Percentiles rank a stretch among this genome's conserved stretches.
phyloP scores from a whole-genome alignment of 2,329 filamentous ascomycete genomes.

The Botrytis fabae region DNA sequence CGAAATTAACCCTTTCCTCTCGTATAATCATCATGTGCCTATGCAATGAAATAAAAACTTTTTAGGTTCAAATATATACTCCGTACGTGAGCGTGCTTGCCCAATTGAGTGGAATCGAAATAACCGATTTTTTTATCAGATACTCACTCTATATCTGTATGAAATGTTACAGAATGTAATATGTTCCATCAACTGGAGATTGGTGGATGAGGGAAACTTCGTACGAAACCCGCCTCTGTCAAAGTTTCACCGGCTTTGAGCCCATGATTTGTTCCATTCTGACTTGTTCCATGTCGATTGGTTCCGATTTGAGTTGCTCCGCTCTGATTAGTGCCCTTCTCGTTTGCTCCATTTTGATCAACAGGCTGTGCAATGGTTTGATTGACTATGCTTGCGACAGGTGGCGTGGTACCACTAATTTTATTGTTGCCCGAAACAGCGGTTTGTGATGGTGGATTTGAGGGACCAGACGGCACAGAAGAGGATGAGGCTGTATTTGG shows the following conservation, averaged over 20 bases:
- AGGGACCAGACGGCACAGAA: slow-evolving; percentile 19
- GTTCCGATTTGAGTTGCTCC: not conserved
- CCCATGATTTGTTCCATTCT: not conserved
- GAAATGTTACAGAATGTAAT: not conserved
- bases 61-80: slow-evolving; percentile 9
- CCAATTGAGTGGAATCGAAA: not conserved
- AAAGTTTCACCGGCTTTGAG: slow-evolving; percentile 19
- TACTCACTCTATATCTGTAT: not conserved
- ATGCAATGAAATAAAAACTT: slow-evolving; percentile 10
- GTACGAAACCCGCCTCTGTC: slow-evolving; percentile 14
- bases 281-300: not conserved
- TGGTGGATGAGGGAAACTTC: slow-evolving; percentile 16
- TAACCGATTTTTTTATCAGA: not conserved
- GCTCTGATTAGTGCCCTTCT: not conserved
- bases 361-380: slow-evolving; percentile 12
- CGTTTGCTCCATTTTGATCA: slow-evolving; percentile 7
- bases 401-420: not conserved
- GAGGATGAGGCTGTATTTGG: slow-evolving; percentile 32
- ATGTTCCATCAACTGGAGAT: not conserved
- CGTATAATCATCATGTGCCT: not conserved
- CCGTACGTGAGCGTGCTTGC: not conserved
- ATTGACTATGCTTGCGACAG: not conserved
- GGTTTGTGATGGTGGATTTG: slow-evolving; percentile 25
- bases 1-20: not conserved
- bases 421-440: slow-evolving; percentile 10